Evolutionary conservation across 257 asterid genomes (phyloP), one percentile per base, ranked within the genome.

Genomic region (Salvia splendens): DNA sequence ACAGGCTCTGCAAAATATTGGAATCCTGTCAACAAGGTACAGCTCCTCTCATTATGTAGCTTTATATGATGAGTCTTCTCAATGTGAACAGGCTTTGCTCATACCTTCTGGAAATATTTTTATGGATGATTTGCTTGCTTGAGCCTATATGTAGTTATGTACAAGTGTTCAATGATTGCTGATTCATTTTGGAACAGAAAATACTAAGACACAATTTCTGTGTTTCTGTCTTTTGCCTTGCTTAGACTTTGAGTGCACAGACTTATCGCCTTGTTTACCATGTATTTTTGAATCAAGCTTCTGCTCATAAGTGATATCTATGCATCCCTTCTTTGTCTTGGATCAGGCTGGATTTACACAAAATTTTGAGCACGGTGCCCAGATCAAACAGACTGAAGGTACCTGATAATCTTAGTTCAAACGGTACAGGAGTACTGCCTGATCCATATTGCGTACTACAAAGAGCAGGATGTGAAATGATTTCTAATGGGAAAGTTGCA

Each of bases 401-500:
- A 68, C 71, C 82, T 30, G 82, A 74, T 46, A 67, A 67, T 67
- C 68, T 70, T 58, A 62, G 72, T 76, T 73, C 81, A 24, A 74
- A 63, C 71, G 84, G 74, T 62, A 72, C 65, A 42, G 74, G 58
- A 43, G 70, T 75, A 63, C 82, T 66, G 55, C 72, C 84, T 5
- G 80, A 79, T 61, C 63, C 67, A 51, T 74, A 50, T 80, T 9
- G 36, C 67, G 69, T 75, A 75, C 76, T 87, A 76, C 85, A 77
- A 74, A 72, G 71, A 66, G 83, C 73, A 64, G 96, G 97, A 47
- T 71, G 54, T 52, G 45, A 47, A 79, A 83, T 93, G 75, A 73
- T 75, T 57, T 76, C 87, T 64, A 73, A 63, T 65, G 99, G 99
- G 33, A 88, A 93, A 82, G 85, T 79, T 67, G 96, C 92, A 5